Evolutionary conservation across 2,329 filamentous ascomycete species (phyloP), one percentile per base, ranked within the genome.

Genomic region (Arthrobotrys sinensis): DNA sequence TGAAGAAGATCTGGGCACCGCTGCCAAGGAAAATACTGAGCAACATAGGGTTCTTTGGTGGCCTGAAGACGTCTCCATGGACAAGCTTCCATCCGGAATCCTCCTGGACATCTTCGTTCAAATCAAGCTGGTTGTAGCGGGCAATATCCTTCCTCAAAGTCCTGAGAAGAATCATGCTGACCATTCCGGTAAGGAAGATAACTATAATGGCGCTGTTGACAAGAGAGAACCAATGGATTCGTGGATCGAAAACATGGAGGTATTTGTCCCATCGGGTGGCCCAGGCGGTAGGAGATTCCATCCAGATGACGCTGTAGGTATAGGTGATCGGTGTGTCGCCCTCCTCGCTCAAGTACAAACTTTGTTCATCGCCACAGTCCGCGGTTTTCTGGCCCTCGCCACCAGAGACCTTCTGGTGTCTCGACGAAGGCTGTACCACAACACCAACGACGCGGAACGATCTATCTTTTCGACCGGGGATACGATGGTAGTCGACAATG

Each of bases 231-330:
- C 96, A 99, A 85, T 99, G 96, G 82, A 99, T 98, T 87, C 96
- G 96, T 65, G 96, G 94, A 84, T 98, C 94, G 83, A 94, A 96
- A 34, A 99, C 95, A 83, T 98, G 95, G 40, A 99, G 88, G 84
- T 98, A 98, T 85, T 97, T 98, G 87, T 99, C 96, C 96, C 96
- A 99, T 80, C 96, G 90, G 11, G 96, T 99, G 32, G 96, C 96
- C 91, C 97, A 99, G 0, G 92, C 93, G 0, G 94, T 98, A 0
- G 88, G 83, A 0, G 94, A 97, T 81, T 90, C 89, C 72, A 88
- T 89, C 96, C 96, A 99, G 85, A 91, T 92, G 12, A 98, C 93
- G 80, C 92, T 93, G 86, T 99, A 99, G 4, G 94, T 97, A 86
- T 93, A 99, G 1, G 90, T 89, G 21, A 97, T 93, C 19, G 88